Evolutionary conservation across 2,329 filamentous ascomycete genomes (phyloP).

Genomic region (Trichoderma brevicompactum): DNA sequence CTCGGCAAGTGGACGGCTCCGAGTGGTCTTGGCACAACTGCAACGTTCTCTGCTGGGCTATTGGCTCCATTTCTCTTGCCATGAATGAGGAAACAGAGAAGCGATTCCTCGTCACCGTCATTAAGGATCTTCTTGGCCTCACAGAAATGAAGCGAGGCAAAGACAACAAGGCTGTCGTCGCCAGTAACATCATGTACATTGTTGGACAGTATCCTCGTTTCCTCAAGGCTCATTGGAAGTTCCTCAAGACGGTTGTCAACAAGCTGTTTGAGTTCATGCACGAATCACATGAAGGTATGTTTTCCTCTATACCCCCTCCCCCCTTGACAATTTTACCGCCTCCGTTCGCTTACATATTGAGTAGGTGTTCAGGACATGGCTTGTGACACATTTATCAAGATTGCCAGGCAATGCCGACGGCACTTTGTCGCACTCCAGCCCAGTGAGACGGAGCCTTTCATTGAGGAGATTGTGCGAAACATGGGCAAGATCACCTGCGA

Average conservation of each 20-base stretch:
- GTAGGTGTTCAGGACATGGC: conserved; percentile 97
- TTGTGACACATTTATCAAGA: conserved; percentile 99
- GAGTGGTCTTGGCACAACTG: conserved; percentile 99
- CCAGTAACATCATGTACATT: conserved; percentile 99
- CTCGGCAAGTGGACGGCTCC: conserved; percentile 88
- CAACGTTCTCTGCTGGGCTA: conserved; percentile 99
- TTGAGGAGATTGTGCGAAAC: conserved; percentile 96
- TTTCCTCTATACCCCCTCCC: not conserved
- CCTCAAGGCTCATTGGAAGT: conserved; percentile 99
- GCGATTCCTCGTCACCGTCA: conserved; percentile 96
- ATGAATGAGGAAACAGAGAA: conserved; percentile 99
- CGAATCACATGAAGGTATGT: conserved; percentile 89
- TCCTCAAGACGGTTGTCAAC: conserved; percentile 98
- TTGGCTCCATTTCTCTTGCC: conserved; percentile 95
- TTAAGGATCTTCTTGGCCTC: conserved; percentile 93
- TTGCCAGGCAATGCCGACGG: conserved; percentile 94
- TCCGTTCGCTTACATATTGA: not conserved
- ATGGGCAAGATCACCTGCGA: conserved; percentile 96
- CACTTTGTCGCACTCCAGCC: conserved; percentile 97
- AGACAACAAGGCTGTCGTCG: conserved; percentile 98
- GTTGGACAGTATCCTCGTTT: conserved; percentile 98
- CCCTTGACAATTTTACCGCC: no score
- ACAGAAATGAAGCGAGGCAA: conserved; percentile 99
- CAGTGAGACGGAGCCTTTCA: conserved; percentile 93
- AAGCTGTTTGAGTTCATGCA: conserved; percentile 99